These are phyloP conservation scores for Dactylellina leptospora DNA, from an alignment of 2,329 filamentous ascomycete genomes.

Conservation along the genomic window DNA sequence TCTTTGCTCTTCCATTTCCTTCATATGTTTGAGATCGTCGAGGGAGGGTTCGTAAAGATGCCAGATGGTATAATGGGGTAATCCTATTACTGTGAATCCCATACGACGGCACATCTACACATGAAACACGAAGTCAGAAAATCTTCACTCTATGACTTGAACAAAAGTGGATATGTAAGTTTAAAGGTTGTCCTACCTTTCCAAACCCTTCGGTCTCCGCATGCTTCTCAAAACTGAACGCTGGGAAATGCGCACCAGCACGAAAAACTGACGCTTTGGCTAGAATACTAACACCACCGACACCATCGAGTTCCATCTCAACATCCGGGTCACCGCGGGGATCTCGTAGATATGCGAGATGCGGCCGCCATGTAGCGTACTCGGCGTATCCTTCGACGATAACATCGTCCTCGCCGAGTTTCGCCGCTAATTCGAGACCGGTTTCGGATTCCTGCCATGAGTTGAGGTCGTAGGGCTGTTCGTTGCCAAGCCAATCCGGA, in stretches of 20 bases:
- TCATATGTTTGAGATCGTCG: conserved; percentile 97
- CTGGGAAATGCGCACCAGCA: conserved; percentile 93
- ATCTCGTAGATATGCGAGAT: conserved; percentile 94
- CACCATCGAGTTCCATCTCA: conserved; percentile 99
- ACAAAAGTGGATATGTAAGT: conserved; percentile 29
- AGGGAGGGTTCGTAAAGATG: conserved; percentile 99
- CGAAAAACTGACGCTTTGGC: conserved; percentile 96
- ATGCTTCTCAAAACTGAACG: conserved; percentile 98
- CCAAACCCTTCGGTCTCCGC: conserved; percentile 98
- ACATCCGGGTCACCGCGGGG: conserved; percentile 98
- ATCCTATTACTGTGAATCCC: conserved; percentile 91
- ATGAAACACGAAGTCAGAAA: conserved; percentile 62
- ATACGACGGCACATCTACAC: conserved; percentile 99
- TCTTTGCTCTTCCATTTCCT: conserved; percentile 89
- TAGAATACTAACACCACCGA: conserved; percentile 95
- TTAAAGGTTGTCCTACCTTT: conserved; percentile 73
- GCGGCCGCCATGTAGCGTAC: conserved; percentile 97
- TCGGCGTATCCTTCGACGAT: conserved; percentile 99
- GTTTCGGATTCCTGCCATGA: conserved; percentile 99
- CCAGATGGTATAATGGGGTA: conserved; percentile 99
- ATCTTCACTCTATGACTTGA: conserved; percentile 27
- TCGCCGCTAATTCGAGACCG: conserved; percentile 89
- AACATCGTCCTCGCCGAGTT: conserved; percentile 94
- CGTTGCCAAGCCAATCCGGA: conserved; percentile 96
- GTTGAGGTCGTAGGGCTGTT: conserved; percentile 97